Percentiles rank a stretch among this genome's conserved stretches.
Conservation (phyloP, 129 eudicot species). For the Flaveria ramosissima region DNA sequence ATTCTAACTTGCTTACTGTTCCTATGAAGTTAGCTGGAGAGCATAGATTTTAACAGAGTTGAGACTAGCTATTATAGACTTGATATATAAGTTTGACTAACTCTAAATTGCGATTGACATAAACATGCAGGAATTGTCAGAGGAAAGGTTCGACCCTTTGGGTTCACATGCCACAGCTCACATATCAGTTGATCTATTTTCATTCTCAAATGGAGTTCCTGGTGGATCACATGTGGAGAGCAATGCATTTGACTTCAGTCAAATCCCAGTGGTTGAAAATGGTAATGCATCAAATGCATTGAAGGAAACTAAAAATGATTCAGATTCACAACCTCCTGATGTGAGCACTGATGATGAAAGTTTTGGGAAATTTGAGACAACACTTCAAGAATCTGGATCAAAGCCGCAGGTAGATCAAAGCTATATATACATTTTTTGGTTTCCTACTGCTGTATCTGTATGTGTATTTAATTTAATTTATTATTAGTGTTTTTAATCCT, state of each 20-base stretch:
- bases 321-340: slow-evolving; percentile 36
- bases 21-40: slow-evolving; percentile 14
- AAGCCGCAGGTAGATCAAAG: slow-evolving; percentile 43
- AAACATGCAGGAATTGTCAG: slow-evolving; percentile 38
- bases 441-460: neutral
- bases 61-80: slow-evolving; percentile 1
- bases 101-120: slow-evolving; percentile 15
- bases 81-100: slow-evolving; percentile 23
- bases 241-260: slow-evolving; percentile 39
- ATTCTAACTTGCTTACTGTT: slow-evolving; percentile 3
- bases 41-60: neutral
- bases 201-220: slow-evolving; percentile 39
- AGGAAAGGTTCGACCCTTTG: slow-evolving; percentile 34
- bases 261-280: slow-evolving; percentile 32
- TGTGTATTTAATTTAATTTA: neutral
- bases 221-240: slow-evolving; percentile 35
- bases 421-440: slow-evolving; percentile 2
- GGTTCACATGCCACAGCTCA: slow-evolving; percentile 30
- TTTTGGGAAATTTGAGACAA: slow-evolving; percentile 61
- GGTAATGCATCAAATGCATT: slow-evolving; percentile 38
- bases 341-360: slow-evolving; percentile 48
- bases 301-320: slow-evolving; percentile 32
- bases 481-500: slow-evolving; percentile 12
- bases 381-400: slow-evolving; percentile 44
- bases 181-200: slow-evolving; percentile 48